Evolutionary conservation across 2,329 filamentous ascomycete species (phyloP).

Genomic region (Thyridium curvatum): DNA sequence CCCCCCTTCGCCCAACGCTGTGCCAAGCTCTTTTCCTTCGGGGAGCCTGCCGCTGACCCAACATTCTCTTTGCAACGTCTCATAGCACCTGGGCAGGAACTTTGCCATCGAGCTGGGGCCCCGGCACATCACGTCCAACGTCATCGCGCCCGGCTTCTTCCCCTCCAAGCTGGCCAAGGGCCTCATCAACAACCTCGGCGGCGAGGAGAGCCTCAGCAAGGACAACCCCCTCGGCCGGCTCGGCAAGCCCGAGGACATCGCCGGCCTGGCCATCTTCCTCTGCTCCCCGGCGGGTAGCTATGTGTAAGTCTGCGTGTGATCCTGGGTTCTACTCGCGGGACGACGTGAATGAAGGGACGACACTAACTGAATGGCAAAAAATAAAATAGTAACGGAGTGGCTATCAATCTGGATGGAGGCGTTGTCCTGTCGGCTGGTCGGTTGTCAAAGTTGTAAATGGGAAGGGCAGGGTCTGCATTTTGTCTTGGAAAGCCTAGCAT

Average conservation of each 20-base stretch:
- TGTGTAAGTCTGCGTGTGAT: constrained; percentile 23
- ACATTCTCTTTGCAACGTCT: constrained; percentile 13
- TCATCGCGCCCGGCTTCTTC: constrained; percentile 62
- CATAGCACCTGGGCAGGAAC: constrained; percentile 54
- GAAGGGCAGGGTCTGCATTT: too few relatives aligned
- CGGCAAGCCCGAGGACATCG: constrained; percentile 53
- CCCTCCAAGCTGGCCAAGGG: constrained; percentile 61
- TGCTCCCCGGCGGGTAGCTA: constrained; percentile 45
- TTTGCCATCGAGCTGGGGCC: constrained; percentile 65
- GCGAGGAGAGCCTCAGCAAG: constrained; percentile 41
- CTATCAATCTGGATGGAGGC: too few relatives aligned
- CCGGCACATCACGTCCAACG: constrained; percentile 56
- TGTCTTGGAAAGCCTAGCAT: too few relatives aligned
- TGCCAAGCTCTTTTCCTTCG: background rate
- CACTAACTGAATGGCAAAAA: too few relatives aligned
- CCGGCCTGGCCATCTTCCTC: constrained; percentile 52
- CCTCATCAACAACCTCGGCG: constrained; percentile 56
- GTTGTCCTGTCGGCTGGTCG: too few relatives aligned
- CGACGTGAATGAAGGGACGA: too few relatives aligned
- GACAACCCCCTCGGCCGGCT: constrained; percentile 47
- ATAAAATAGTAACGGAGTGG: too few relatives aligned
- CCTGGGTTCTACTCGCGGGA: too few relatives aligned
- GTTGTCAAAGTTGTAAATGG: too few relatives aligned
- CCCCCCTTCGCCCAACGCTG: background rate
- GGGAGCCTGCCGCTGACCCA: too few relatives aligned